A percentile compares a stretch with the other conserved stretches of the same genome.
Conservation (phyloP, 139 green algal species). For the Ettlia oleoabundans region DNA sequence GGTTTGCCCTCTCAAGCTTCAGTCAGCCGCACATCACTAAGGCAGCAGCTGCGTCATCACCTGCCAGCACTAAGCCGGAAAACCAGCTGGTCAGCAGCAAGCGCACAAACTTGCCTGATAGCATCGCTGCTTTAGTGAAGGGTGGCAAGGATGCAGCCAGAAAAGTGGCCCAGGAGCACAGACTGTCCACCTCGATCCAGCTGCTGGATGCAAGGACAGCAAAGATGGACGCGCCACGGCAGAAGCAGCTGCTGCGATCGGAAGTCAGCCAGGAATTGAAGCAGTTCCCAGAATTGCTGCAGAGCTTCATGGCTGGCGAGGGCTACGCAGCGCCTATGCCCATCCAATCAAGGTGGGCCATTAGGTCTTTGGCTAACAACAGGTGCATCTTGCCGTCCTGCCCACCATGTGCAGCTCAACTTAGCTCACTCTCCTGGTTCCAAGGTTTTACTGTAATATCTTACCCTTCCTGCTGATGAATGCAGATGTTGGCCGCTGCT, state of each 20-base stretch:
- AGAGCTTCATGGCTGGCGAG: constrained; percentile 64
- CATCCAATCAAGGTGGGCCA: constrained; percentile 60
- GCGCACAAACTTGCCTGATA: background rate
- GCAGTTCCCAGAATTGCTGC: constrained; percentile 51
- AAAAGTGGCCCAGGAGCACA: constrained; percentile 1
- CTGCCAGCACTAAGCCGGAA: background rate
- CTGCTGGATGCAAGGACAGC: constrained; percentile 27
- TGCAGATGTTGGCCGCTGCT: constrained; percentile 51
- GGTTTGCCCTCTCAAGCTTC: background rate
- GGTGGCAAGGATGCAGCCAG: too few relatives aligned
- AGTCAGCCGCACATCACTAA: too few relatives aligned
- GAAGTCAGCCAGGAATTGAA: constrained; percentile 20
- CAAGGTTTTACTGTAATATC: too few relatives aligned
- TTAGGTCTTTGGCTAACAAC: background rate
- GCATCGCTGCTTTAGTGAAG: too few relatives aligned
- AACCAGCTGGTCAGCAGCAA: constrained; percentile 15
- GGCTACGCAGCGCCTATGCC: constrained; percentile 73
- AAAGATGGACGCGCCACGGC: constrained; percentile 8
- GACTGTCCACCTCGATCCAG: constrained; percentile 48
- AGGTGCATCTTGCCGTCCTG: background rate
- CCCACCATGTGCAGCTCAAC: background rate
- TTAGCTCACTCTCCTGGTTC: background rate
- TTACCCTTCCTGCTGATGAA: background rate
- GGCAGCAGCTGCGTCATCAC: background rate
- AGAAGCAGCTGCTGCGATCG: background rate